These are phyloP conservation scores for Hortiboletus flavorubellus DNA, from an alignment of 768 basidiomycete genomes.

Conservation along the genomic window DNA sequence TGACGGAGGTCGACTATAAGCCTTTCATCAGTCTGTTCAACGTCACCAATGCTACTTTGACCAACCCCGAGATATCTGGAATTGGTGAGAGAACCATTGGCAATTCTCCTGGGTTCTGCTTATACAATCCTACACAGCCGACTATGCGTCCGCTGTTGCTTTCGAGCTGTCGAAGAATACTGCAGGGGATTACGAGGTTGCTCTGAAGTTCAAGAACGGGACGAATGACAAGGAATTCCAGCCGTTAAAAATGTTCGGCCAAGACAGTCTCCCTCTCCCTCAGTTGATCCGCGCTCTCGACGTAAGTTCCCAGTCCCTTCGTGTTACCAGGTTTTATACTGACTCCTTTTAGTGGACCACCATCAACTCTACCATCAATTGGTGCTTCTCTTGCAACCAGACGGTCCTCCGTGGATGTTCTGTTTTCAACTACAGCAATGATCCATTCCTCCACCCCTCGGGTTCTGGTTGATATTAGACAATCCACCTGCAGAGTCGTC, in stretches of 20 bases:
- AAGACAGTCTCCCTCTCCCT: conserved; percentile 21
- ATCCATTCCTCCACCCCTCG: conserved; percentile 25
- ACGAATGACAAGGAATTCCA: conserved; percentile 52
- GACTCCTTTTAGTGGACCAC: conserved; percentile 17
- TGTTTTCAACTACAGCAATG: conserved; percentile 28
- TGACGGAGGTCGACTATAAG: conserved; percentile 81
- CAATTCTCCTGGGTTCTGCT: neutral
- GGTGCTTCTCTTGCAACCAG: conserved; percentile 35
- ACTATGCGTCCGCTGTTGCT: conserved; percentile 68
- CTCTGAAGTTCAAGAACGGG: conserved; percentile 82
- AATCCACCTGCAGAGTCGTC: neutral
- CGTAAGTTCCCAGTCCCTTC: conserved; percentile 6
- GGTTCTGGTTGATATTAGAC: neutral
- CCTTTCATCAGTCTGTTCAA: conserved; percentile 86
- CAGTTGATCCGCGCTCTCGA: conserved; percentile 15
- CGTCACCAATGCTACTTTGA: conserved; percentile 59
- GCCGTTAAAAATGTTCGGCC: conserved; percentile 66
- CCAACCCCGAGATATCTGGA: conserved; percentile 57
- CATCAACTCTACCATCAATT: conserved; percentile 33
- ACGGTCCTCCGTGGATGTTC: conserved; percentile 31
- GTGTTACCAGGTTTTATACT: neutral
- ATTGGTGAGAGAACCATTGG: conserved; percentile 49
- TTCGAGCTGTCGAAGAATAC: conserved; percentile 64
- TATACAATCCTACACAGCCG: conserved; percentile 42
- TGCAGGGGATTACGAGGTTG: conserved; percentile 68